Evolutionary conservation across 1,139 yeast species (phyloP).

Genomic region (Kluyveromyces sp.): DNA sequence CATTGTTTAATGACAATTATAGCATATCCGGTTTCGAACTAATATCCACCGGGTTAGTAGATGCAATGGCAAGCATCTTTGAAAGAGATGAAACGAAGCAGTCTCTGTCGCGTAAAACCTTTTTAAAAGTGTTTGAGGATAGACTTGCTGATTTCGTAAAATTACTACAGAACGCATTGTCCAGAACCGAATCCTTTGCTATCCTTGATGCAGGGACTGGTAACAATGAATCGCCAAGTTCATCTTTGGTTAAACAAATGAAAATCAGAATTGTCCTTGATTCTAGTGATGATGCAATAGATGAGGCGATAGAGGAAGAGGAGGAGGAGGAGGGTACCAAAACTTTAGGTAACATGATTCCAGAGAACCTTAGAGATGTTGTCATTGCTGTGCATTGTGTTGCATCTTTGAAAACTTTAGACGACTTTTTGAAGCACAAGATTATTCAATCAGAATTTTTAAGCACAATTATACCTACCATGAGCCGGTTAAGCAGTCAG

Average conservation of each 20-base stretch:
- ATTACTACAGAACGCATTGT: slow-evolving; percentile 65
- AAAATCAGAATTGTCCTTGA: slow-evolving; percentile 41
- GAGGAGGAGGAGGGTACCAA: no score
- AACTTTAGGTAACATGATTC: slow-evolving; percentile 17
- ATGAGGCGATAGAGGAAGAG: slow-evolving; percentile 7
- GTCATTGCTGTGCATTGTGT: slow-evolving; percentile 78
- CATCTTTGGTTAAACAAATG: slow-evolving; percentile 67
- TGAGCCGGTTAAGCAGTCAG: not conserved
- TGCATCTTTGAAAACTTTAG: slow-evolving; percentile 72
- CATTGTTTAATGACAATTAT: slow-evolving; percentile 30
- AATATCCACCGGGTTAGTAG: slow-evolving; percentile 58
- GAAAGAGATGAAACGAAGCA: slow-evolving; percentile 20
- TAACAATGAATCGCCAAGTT: slow-evolving; percentile 36
- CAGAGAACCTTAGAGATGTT: slow-evolving; percentile 35
- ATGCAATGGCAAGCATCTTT: slow-evolving; percentile 39
- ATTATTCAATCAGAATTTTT: slow-evolving; percentile 24
- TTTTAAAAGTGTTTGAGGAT: slow-evolving; percentile 41
- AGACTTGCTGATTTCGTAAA: slow-evolving; percentile 39
- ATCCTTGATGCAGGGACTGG: slow-evolving; percentile 50
- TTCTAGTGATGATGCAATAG: slow-evolving; percentile 21
- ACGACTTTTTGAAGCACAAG: slow-evolving; percentile 48
- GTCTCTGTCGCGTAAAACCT: slow-evolving; percentile 37
- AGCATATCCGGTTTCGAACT: slow-evolving; percentile 69
- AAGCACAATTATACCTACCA: slow-evolving; percentile 16
- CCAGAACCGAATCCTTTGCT: slow-evolving; percentile 70